A percentile compares a stretch with the other conserved stretches of the same genome.
Conservation (phyloP, 495 filamentous ascomycete species). For the Tuber calosporum region DNA sequence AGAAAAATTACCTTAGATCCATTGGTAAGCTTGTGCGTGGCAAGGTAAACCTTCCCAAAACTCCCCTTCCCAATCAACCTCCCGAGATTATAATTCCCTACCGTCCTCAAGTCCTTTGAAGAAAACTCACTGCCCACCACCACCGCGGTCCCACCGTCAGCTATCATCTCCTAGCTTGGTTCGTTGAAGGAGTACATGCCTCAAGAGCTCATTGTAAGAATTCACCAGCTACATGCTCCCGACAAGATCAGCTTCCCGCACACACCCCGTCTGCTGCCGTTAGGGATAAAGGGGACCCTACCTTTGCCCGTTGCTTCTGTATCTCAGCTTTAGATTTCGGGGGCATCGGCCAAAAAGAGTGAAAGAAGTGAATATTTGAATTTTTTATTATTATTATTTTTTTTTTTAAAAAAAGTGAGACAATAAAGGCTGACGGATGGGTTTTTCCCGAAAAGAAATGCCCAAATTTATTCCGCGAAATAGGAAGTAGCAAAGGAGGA, state of each 20-base stretch:
- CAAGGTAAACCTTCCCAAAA: slow-evolving; percentile 96
- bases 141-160: slow-evolving; percentile 19
- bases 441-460: slow-evolving; percentile 4
- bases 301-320: slow-evolving; percentile 90
- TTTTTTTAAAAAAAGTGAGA: neutral
- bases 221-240: slow-evolving; percentile 67
- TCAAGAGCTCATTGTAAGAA: slow-evolving; percentile 90
- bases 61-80: slow-evolving; percentile 92
- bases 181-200: slow-evolving; percentile 54
- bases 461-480: slow-evolving; percentile 2
- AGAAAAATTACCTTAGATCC: slow-evolving; percentile 74
- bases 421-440: neutral
- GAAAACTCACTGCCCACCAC: slow-evolving; percentile 71
- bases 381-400: too few species aligned
- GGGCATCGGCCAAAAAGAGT: slow-evolving; percentile 30
- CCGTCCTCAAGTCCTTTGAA: slow-evolving; percentile 77
- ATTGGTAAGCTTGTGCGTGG: slow-evolving; percentile 95
- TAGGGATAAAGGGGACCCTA: slow-evolving; percentile 44
- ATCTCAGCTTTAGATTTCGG: slow-evolving; percentile 73
- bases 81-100: slow-evolving; percentile 90
- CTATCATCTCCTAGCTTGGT: slow-evolving; percentile 16
- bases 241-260: slow-evolving; percentile 10
- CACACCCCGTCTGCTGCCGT: too few species aligned
- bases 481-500: slow-evolving; percentile 6
- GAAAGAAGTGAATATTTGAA: slow-evolving; percentile 15